Conservation (phyloP, 1,284 basidiomycete species). For the Prillingera fragicola region DNA sequence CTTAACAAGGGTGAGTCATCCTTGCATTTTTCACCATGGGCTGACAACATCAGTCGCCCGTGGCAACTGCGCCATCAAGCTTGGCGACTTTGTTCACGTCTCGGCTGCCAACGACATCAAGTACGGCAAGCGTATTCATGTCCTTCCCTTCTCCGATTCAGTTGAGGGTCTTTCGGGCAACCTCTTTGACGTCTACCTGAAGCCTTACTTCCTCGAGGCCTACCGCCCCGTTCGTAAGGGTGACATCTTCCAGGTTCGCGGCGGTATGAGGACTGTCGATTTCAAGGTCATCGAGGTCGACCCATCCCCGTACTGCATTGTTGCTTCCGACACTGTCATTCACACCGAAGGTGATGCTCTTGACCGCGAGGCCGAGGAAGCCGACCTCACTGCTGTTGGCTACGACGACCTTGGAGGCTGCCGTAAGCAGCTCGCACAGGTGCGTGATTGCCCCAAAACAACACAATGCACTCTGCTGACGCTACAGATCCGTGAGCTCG, state of each 20-base stretch:
- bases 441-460: no score
- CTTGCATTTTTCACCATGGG: neutral
- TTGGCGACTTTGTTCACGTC: conserved; percentile 91
- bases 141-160: conserved; percentile 97
- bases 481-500: conserved; percentile 81
- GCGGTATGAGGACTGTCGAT: conserved; percentile 95
- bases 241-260: conserved; percentile 97
- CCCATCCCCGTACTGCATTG: conserved; percentile 44
- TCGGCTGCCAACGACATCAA: conserved; percentile 97
- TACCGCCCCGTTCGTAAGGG: conserved; percentile 46
- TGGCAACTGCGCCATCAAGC: conserved; percentile 95
- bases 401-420: conserved; percentile 99
- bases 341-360: conserved; percentile 87
- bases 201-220: conserved; percentile 97
- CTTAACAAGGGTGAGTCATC: conserved; percentile 72
- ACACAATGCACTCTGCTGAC: neutral
- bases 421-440: conserved; percentile 96
- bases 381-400: conserved; percentile 92
- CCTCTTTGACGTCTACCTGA: conserved; percentile 97
- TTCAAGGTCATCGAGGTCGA: conserved; percentile 66
- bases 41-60: conserved; percentile 66
- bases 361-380: conserved; percentile 98
- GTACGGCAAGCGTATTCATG: conserved; percentile 96
- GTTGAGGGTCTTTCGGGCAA: conserved; percentile 96
- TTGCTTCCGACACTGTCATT: conserved; percentile 44